Base-by-base conservation (phyloP, 2,329 filamentous ascomycete genomes). In the Fusarium falciforme region DNA sequence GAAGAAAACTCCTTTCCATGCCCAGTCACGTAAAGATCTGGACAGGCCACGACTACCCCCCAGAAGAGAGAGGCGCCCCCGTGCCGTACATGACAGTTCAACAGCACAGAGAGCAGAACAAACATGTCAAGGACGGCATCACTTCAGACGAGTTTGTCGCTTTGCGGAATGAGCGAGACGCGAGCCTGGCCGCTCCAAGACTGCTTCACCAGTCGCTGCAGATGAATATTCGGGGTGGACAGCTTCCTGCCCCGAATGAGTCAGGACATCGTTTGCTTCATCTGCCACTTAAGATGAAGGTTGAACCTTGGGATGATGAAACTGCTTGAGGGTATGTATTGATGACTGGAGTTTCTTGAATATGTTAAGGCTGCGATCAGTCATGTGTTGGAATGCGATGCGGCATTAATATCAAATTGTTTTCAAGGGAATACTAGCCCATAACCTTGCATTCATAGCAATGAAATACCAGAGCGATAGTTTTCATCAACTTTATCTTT, bases 31-130 rank as follows among this genome's bases (percentile, higher is more conserved):
- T 84, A 49, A 86, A 84, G 58, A 83, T 90, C 52, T 90, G 87
- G 84, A 86, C 85, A 0, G 88, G 88, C 0, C 88, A 90, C 65
- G 88, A 90, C 71, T 90, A 90, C 67, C 79, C 79, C 0, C 87
- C 88, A 0, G 77, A 76, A 1, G 75, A 61, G 0, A 81, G 85
- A 5, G 66, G 66, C 0, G 77, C 71, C 0, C 83, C 86, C 0
- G 67, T 83, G 0, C 78, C 87, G 0, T 87, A 76, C 33, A 79
- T 85, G 70, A 88, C 80, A 1, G 87, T 89, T 0, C 72, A 72
- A 2, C 83, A 87, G 8, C 88, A 90, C 33, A 82, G 76, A n/a
- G 67, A 74, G 36, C 70, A 80, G 12, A 89, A 89, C 67, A 86
- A 84, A 66, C 88, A 89, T 70, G 75, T 89, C 3, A 83, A 81